These are phyloP conservation scores for Ceratobasidium sp. DNA, from an alignment of 1,284 basidiomycete species.

Conservation along the genomic window DNA sequence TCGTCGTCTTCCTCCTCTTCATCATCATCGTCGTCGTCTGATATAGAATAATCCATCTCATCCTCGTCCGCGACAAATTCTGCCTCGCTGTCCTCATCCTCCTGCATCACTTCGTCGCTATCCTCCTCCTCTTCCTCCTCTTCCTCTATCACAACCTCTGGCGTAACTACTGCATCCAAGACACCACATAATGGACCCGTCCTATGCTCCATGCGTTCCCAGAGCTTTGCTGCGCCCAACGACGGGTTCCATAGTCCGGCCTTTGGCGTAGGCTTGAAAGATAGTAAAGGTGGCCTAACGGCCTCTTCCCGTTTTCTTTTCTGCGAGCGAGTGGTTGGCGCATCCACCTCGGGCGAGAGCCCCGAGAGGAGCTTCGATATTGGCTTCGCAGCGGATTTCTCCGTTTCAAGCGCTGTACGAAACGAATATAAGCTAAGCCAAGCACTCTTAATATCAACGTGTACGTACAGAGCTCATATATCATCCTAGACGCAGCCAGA, in stretches of 20 bases:
- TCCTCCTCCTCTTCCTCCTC: conserved; percentile 52
- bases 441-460: neutral
- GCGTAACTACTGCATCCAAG: conserved; percentile 60
- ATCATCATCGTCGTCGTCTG: conserved; percentile 55
- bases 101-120: conserved; percentile 46
- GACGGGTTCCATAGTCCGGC: conserved; percentile 13
- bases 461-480: conserved; percentile 82
- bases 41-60: conserved; percentile 46
- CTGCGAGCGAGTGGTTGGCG: conserved; percentile 75
- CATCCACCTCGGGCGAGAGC: conserved; percentile 66
- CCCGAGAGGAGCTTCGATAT: conserved; percentile 73
- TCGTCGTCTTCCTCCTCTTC: conserved; percentile 55
- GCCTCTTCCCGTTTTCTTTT: conserved; percentile 55
- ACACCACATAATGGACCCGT: conserved; percentile 65
- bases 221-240: conserved; percentile 42
- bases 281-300: conserved; percentile 2
- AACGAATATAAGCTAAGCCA: conserved; percentile 14
- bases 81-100: conserved; percentile 51
- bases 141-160: conserved; percentile 51
- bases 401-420: conserved; percentile 65
- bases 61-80: conserved; percentile 51
- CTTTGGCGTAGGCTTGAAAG: conserved; percentile 28
- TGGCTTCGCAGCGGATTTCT: conserved; percentile 71
- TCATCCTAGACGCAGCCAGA: conserved; percentile 74
- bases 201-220: conserved; percentile 47